A percentile compares a stretch with the other conserved stretches of the same genome.
Conservation (phyloP, 179 eudicot species). For the Vitellaria paradoxa region DNA sequence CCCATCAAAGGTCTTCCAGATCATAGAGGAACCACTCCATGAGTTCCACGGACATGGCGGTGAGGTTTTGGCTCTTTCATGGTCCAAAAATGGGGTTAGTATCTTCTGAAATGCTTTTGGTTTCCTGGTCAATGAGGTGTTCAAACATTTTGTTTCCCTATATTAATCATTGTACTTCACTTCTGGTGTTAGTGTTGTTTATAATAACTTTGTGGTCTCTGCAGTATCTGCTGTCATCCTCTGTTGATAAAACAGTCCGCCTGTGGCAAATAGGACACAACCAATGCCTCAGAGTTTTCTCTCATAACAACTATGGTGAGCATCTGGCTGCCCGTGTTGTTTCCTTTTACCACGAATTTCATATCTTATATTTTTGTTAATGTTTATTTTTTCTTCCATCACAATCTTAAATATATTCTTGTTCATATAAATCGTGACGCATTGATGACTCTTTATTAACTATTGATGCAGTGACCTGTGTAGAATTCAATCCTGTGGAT, state of each 20-base stretch:
- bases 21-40: conserved; percentile 67
- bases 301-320: conserved; percentile 85
- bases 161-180: not conserved
- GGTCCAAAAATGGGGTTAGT: conserved; percentile 84
- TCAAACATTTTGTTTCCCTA: not conserved
- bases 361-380: not conserved
- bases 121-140: not conserved
- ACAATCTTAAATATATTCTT: not conserved
- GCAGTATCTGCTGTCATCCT: conserved; percentile 79
- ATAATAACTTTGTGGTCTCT: conserved; percentile 11
- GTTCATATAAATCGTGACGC: not conserved
- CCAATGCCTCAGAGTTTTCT: conserved; percentile 56
- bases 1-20: conserved; percentile 60
- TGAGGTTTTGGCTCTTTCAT: conserved; percentile 77
- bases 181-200: not conserved
- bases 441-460: conserved; percentile 14
- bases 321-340: conserved; percentile 12
- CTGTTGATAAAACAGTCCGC: conserved; percentile 87
- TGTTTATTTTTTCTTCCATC: not conserved
- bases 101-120: not conserved
- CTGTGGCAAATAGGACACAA: conserved; percentile 70
- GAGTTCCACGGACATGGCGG: conserved; percentile 70
- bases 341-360: not conserved
- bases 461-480: conserved; percentile 73
- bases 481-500: conserved; percentile 82